Evolutionary conservation across 495 filamentous ascomycete species (phyloP).

Genomic region (Chaetomidium leptoderma): DNA sequence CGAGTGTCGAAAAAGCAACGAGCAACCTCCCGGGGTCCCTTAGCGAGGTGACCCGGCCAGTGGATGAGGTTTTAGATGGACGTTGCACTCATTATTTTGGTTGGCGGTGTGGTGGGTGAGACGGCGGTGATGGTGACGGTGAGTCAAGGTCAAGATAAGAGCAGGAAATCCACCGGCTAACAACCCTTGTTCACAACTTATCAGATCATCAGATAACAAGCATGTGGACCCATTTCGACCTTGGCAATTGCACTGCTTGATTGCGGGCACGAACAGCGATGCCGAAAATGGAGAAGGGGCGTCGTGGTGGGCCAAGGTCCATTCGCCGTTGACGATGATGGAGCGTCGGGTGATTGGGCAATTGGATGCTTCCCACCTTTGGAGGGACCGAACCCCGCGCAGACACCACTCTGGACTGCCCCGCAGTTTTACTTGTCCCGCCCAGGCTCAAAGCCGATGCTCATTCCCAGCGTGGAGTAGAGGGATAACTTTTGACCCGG

Average conservation of each 20-base stretch:
- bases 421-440: not conserved
- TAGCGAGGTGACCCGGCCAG: slow-evolving; percentile 9
- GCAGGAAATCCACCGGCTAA: not conserved
- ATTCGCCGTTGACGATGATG: no score
- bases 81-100: not conserved
- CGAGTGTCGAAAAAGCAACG: not conserved
- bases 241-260: not conserved
- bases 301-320: no score
- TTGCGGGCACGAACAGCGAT: not conserved
- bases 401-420: not conserved
- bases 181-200: not conserved
- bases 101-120: not conserved
- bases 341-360: not conserved
- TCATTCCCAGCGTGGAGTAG: not conserved
- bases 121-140: slow-evolving; percentile 9
- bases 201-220: slow-evolving; percentile 20
- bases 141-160: slow-evolving; percentile 5
- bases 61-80: slow-evolving; percentile 1
- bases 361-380: no score
- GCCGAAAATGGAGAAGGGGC: no score
- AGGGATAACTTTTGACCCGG: not conserved
- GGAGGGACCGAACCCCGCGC: not conserved
- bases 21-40: slow-evolving; percentile 7
- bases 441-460: not conserved
- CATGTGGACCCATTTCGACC: not conserved